These are phyloP conservation scores for Lagenidium giganteum DNA, from an alignment of 352 stramenopile species.

Conservation along the genomic window DNA sequence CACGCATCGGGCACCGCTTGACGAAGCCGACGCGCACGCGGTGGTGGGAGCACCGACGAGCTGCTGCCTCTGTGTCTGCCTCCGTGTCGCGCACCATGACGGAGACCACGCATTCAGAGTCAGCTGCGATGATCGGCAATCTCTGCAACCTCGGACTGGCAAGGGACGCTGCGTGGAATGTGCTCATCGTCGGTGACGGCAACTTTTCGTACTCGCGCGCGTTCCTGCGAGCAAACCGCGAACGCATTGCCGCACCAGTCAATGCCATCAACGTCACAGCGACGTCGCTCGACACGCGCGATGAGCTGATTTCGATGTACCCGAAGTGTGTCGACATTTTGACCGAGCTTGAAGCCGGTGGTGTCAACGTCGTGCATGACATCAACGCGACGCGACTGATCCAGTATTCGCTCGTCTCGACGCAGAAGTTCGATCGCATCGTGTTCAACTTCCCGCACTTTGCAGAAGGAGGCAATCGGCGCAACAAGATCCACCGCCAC, in stretches of 20 bases:
- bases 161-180: too few relatives aligned
- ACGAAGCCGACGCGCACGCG: too few relatives aligned
- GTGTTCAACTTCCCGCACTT: slow-evolving; percentile 83
- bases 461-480: slow-evolving; percentile 44
- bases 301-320: slow-evolving; percentile 58
- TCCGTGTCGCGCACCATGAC: too few relatives aligned
- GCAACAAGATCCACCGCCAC: slow-evolving; percentile 73
- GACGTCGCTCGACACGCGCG: slow-evolving; percentile 52
- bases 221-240: slow-evolving; percentile 34
- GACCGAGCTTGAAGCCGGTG: slow-evolving; percentile 25
- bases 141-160: too few relatives aligned
- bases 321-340: slow-evolving; percentile 34
- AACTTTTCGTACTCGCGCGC: slow-evolving; percentile 71
- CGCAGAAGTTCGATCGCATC: slow-evolving; percentile 44
- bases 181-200: slow-evolving; percentile 68
- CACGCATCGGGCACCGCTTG: too few relatives aligned
- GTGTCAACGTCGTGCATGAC: slow-evolving; percentile 39
- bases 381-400: slow-evolving; percentile 60
- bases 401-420: too few relatives aligned
- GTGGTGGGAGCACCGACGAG: too few relatives aligned
- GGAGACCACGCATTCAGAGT: too few relatives aligned
- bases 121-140: too few relatives aligned
- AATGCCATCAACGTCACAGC: slow-evolving; percentile 20
- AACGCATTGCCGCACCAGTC: slow-evolving; percentile 8
- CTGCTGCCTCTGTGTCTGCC: too few relatives aligned